Evolutionary conservation across 2,329 filamentous ascomycete genomes (phyloP).

Genomic region (Trichoderma sp.): DNA sequence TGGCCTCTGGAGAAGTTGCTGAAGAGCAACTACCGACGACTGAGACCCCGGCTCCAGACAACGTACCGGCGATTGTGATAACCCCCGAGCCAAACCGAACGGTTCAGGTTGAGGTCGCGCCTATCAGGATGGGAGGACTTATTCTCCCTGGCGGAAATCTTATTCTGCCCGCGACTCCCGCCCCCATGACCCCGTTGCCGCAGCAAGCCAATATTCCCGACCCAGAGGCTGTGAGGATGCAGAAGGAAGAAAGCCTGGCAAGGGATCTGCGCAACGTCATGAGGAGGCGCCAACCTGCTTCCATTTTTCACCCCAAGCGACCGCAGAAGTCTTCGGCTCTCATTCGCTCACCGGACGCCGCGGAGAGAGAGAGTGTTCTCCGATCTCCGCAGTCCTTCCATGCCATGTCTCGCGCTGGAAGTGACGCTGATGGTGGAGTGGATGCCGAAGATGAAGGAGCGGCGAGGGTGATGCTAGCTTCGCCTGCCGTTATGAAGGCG

Average conservation of each 20-base stretch:
- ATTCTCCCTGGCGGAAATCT: slow-evolving; percentile 19
- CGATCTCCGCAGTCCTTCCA: slow-evolving; percentile 13
- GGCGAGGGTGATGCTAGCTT: slow-evolving; percentile 4
- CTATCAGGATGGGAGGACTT: slow-evolving; percentile 19
- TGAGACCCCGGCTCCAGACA: slow-evolving; percentile 3
- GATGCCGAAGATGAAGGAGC: neutral
- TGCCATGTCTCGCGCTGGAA: neutral
- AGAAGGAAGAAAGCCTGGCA: slow-evolving; percentile 18
- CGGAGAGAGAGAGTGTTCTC: slow-evolving; percentile 14
- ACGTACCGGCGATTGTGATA: neutral
- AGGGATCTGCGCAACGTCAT: slow-evolving; percentile 17
- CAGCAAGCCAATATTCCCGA: slow-evolving; percentile 13
- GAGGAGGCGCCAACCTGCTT: slow-evolving; percentile 18
- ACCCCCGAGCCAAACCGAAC: slow-evolving; percentile 8
- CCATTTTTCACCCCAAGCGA: slow-evolving; percentile 13
- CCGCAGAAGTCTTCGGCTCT: slow-evolving; percentile 15
- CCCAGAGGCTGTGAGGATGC: slow-evolving; percentile 4
- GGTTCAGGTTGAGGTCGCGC: slow-evolving; percentile 13
- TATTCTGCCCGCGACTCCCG: slow-evolving; percentile 12
- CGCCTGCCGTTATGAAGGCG: slow-evolving; percentile 19
- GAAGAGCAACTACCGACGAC: slow-evolving; percentile 3
- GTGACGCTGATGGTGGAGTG: neutral
- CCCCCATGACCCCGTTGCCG: slow-evolving; percentile 11
- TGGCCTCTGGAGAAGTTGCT: slow-evolving; percentile 3
- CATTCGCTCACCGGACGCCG: slow-evolving; percentile 16